Percentiles rank a stretch among this genome's conserved stretches.
Conservation (phyloP, 306 rosid species). For the Fragaria iinumae region DNA sequence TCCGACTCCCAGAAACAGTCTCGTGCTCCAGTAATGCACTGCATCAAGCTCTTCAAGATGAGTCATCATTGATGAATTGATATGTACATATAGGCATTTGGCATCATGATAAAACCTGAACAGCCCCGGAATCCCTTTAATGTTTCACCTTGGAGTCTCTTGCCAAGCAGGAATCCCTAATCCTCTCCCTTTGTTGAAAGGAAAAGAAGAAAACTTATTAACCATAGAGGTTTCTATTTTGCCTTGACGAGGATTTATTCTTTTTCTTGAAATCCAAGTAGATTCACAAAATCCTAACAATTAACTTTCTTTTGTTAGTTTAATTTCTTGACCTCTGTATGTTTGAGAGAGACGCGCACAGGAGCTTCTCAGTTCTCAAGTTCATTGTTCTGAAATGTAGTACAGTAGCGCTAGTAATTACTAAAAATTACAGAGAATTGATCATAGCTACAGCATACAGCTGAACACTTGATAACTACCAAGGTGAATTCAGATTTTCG, state of each 20-base stretch:
- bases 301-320: not conserved
- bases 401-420: not conserved
- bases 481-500: conserved; percentile 11
- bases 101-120: not conserved
- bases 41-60: not conserved
- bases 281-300: not conserved
- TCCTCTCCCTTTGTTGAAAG: not conserved
- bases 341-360: not conserved
- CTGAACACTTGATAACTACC: conserved; percentile 21
- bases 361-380: not conserved
- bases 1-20: not conserved
- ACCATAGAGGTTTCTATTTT: not conserved
- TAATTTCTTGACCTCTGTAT: not conserved
- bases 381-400: not conserved
- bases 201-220: not conserved
- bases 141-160: not conserved
- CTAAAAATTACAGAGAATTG: not conserved
- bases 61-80: not conserved
- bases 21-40: not conserved
- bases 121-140: not conserved
- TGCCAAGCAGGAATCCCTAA: not conserved
- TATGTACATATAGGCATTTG: not conserved
- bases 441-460: not conserved
- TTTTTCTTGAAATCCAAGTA: not conserved
- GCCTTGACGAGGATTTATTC: not conserved